Base-by-base conservation (phyloP, 805 yeast genomes). In the Sugiyamaella marilandica region DNA sequence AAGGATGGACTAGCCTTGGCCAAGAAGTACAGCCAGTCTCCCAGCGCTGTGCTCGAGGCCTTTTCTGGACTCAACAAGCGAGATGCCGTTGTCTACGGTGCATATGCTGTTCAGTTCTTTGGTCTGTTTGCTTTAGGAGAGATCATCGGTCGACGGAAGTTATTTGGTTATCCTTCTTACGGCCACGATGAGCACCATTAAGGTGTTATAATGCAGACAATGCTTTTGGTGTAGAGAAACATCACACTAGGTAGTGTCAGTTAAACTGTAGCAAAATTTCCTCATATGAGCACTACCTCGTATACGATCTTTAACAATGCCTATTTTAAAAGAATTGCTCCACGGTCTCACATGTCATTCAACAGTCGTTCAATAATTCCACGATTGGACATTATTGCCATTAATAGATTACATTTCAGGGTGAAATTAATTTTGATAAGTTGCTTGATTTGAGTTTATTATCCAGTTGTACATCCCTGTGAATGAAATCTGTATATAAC, bases 91-190 rank as follows among this genome's bases (percentile, higher is more conserved):
- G 82, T 80, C 73, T 86, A 79, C 69, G 84, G 85, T 63, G 84
- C 91, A 36, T 83, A 81, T 73, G 83, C 82, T 61, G 74, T 90
- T 62, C 99, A 94, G 75, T 74, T 92, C 52, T 76, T 87, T 60
- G 99, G 97, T 59, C 79, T 91, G 70, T 94, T 90, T 74, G 82
- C 97, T 26, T 78, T 92, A 45, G 99, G 99, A 69, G 99, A 94
- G 79, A 82, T 91, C 62, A 79, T 94, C 66, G 99, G 99, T 67
- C 89, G 98, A 79, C 86, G 98, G 78, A 82, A 87, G 66, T 64
- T 94, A 56, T 87, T 90, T 66, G 97, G 97, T 62, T 92, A 94
- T 79, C 87, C 87, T 31, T 51, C 55, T 37, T 31, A 50, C 45
- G 16, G 37, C 41, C 45, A 50, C 41, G 32, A 36, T 13, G 52